These are phyloP conservation scores for Syncephalis plumigaleata DNA, from an alignment of 371 early-diverging fungal genomes.

Conservation along the genomic window DNA sequence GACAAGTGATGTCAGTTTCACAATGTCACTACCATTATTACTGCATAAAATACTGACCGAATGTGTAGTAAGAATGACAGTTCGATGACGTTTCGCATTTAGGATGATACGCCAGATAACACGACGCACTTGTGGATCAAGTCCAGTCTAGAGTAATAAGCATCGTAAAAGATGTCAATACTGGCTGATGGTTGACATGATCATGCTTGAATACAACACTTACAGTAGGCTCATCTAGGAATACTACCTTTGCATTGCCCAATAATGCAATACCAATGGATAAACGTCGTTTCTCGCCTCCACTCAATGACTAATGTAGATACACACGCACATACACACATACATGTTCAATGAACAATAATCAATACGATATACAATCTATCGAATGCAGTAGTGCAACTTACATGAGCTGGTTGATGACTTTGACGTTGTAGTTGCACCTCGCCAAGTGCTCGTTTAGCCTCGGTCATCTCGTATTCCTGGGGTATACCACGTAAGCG, in stretches of 20 bases:
- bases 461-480: neutral
- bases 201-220: slow-evolving; percentile 1
- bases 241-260: slow-evolving; percentile 34
- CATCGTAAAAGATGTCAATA: too few relatives aligned
- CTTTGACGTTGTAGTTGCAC: too few relatives aligned
- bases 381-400: too few relatives aligned
- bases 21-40: too few relatives aligned
- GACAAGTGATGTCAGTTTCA: too few relatives aligned
- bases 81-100: slow-evolving; percentile 29
- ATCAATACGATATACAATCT: too few relatives aligned
- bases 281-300: slow-evolving; percentile 44
- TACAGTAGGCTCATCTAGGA: slow-evolving; percentile 24
- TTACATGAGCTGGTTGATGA: too few relatives aligned
- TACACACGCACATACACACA: too few relatives aligned
- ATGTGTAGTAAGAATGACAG: slow-evolving; percentile 46
- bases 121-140: slow-evolving; percentile 50
- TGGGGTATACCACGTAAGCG: slow-evolving; percentile 38
- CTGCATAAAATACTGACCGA: slow-evolving; percentile 6
- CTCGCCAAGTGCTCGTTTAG: too few relatives aligned
- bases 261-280: slow-evolving; percentile 49
- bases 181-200: too few relatives aligned
- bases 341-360: too few relatives aligned
- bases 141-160: slow-evolving; percentile 22
- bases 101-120: slow-evolving; percentile 49
- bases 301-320: slow-evolving; percentile 15